phyloP scores from a whole-genome alignment of 75 land plant genomes.

The Pinus taeda region DNA sequence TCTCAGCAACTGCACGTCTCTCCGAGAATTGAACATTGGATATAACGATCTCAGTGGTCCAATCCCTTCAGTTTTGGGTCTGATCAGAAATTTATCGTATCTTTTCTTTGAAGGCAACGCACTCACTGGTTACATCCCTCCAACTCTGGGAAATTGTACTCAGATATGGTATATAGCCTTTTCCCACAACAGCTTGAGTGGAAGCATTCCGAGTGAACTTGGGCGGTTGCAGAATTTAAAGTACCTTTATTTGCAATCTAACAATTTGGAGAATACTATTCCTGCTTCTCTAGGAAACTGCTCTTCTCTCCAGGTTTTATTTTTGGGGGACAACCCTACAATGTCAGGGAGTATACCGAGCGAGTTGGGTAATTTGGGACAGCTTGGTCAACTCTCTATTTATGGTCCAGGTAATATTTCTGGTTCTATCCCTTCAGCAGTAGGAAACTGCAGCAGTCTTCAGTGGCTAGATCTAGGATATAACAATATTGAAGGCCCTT shows the following conservation, averaged over 20 bases:
- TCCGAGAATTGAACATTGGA: conserved; percentile 47
- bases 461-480: background rate
- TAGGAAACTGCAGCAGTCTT: conserved; percentile 4
- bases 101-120: conserved; percentile 23
- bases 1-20: conserved; percentile 19
- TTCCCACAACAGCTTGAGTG: too few relatives aligned
- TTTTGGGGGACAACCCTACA: background rate
- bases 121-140: conserved; percentile 32
- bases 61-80: conserved; percentile 26
- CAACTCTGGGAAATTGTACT: too few relatives aligned
- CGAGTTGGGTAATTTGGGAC: background rate
- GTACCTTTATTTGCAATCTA: background rate
- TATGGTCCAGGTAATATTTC: background rate
- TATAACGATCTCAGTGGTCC: conserved; percentile 49
- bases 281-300: background rate
- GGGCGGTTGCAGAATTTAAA: background rate
- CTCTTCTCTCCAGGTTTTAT: background rate
- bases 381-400: background rate
- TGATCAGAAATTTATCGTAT: conserved; percentile 11
- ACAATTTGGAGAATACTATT: background rate
- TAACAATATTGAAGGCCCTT: background rate
- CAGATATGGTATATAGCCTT: too few relatives aligned
- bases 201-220: too few relatives aligned
- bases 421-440: background rate
- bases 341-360: background rate